These are phyloP conservation scores for Mycena filopes DNA, from an alignment of 768 basidiomycete genomes.

Conservation along the genomic window DNA sequence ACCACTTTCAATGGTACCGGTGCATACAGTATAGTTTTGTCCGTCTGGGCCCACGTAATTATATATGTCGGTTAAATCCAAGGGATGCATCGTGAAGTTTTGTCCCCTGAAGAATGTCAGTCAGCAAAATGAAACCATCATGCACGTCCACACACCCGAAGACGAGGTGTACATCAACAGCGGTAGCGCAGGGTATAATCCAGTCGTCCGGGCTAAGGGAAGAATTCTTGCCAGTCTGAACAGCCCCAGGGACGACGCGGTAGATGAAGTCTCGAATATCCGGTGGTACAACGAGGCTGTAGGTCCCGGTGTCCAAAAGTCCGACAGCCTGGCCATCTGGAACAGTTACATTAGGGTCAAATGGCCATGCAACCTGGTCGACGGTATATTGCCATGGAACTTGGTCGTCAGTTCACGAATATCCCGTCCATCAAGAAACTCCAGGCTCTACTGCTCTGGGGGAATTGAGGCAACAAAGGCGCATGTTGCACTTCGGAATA, in stretches of 20 bases:
- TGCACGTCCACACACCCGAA: background rate
- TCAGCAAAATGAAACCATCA: background rate
- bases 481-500: background rate
- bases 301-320: background rate
- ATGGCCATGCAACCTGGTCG: background rate
- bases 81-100: background rate
- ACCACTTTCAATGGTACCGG: background rate
- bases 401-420: background rate
- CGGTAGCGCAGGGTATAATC: slow-evolving; percentile 3
- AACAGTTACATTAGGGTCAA: background rate
- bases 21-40: slow-evolving; percentile 3
- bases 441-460: background rate
- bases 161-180: background rate
- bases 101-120: background rate
- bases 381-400: no score
- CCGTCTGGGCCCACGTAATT: background rate
- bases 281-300: background rate
- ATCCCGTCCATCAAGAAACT: slow-evolving; percentile 3
- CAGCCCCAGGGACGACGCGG: slow-evolving; percentile 3
- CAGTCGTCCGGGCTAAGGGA: background rate
- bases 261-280: slow-evolving; percentile 3
- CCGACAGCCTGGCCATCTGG: background rate
- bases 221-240: background rate
- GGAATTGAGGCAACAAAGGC: background rate
- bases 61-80: background rate